Percentiles rank a stretch among this genome's conserved stretches.
phyloP scores from a whole-genome alignment of 2,329 filamentous ascomycete genomes.

The Botryosphaeria dothidea region DNA sequence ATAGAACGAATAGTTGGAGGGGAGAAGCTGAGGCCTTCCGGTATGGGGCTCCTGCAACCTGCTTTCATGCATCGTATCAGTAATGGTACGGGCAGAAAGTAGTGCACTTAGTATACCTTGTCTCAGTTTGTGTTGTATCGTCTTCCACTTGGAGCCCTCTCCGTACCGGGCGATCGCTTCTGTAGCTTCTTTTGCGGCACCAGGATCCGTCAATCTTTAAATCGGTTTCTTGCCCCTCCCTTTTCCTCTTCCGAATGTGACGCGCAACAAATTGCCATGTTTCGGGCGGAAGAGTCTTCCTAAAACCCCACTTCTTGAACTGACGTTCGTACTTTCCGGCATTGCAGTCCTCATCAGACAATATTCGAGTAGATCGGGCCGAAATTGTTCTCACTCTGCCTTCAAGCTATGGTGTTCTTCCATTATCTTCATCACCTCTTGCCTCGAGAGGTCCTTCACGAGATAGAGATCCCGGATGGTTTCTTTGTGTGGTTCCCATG shows the following conservation, averaged over 20 bases:
- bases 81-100: no score
- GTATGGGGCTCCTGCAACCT: not conserved
- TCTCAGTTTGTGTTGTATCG: not conserved
- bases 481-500: conserved; percentile 26
- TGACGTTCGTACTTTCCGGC: conserved; percentile 28
- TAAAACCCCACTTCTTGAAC: conserved; percentile 29
- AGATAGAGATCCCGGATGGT: conserved; percentile 25
- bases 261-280: conserved; percentile 26
- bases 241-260: conserved; percentile 24
- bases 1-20: not conserved
- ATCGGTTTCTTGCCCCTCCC: conserved; percentile 23
- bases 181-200: not conserved
- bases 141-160: not conserved
- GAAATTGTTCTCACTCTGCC: not conserved
- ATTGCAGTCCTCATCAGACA: conserved; percentile 1
- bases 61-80: no score
- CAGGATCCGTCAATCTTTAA: not conserved
- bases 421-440: conserved; percentile 8
- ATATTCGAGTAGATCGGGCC: not conserved
- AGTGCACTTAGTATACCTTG: not conserved
- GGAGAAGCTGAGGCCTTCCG: not conserved
- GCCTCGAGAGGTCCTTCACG: not conserved
- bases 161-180: not conserved
- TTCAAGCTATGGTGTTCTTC: not conserved
- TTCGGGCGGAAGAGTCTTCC: conserved; percentile 26